A percentile compares a stretch with the other conserved stretches of the same genome.
These are phyloP conservation scores for Draba incana DNA, from an alignment of 345 rosid genomes.

Conservation along the genomic window DNA sequence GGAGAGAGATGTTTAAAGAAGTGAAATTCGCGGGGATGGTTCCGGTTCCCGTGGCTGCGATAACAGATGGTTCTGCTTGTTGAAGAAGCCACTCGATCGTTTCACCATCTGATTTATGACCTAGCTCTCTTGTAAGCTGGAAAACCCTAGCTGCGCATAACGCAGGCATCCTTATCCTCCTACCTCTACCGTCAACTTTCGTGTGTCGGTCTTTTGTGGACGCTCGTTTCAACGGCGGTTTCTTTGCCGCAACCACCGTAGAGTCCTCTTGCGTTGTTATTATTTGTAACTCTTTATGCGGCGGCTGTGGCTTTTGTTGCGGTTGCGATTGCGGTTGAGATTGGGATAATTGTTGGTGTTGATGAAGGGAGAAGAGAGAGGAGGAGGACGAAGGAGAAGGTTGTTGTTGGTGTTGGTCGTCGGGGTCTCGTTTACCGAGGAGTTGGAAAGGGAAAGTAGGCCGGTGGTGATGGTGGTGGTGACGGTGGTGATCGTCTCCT, in stretches of 20 bases:
- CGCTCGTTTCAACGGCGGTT: slow-evolving; percentile 76
- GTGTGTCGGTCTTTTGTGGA: slow-evolving; percentile 97
- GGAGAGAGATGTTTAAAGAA: slow-evolving; percentile 85
- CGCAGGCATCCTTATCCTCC: slow-evolving; percentile 99
- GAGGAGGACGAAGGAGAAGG: slow-evolving; percentile 60
- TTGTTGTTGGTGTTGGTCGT: slow-evolving; percentile 43
- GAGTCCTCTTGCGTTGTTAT: slow-evolving; percentile 35
- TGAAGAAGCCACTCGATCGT: slow-evolving; percentile 99
- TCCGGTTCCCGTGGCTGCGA: slow-evolving; percentile 98
- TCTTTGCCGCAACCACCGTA: slow-evolving; percentile 48
- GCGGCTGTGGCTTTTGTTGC: slow-evolving; percentile 32
- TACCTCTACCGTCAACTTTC: slow-evolving; percentile 93
- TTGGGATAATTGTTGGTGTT: slow-evolving; percentile 46
- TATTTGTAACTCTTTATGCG: slow-evolving; percentile 32
- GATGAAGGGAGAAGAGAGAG: slow-evolving; percentile 53
- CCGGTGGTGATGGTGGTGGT: slow-evolving; percentile 56
- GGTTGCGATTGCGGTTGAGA: slow-evolving; percentile 30
- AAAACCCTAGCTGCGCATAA: slow-evolving; percentile 99
- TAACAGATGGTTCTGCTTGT: slow-evolving; percentile 95
- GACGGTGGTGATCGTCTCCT: slow-evolving; percentile 66
- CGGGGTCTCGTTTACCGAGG: slow-evolving; percentile 83
- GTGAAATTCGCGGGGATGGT: slow-evolving; percentile 98
- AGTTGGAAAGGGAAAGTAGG: slow-evolving; percentile 78
- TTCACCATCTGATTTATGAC: slow-evolving; percentile 95
- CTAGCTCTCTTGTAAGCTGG: slow-evolving; percentile 87